These are phyloP conservation scores for Gnaphalium uliginosum DNA, from an alignment of 129 eudicot species.

Conservation along the genomic window DNA sequence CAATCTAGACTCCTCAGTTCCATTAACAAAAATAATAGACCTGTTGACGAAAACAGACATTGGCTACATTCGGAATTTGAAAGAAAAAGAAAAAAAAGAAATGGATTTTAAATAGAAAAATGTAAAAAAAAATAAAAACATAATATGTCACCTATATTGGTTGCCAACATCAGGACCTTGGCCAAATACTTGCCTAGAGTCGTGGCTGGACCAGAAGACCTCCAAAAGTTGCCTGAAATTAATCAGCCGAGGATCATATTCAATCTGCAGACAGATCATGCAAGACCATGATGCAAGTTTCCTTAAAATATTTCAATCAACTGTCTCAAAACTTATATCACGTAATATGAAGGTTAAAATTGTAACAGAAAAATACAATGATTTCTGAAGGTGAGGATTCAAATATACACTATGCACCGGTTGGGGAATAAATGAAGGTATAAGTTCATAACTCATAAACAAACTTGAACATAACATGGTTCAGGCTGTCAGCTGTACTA, in stretches of 20 bases:
- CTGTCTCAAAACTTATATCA: neutral
- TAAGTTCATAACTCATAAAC: neutral
- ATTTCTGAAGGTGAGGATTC: constrained; percentile 10
- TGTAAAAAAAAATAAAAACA: neutral
- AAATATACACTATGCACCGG: neutral
- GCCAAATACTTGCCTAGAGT: constrained; percentile 95
- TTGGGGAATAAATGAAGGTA: neutral
- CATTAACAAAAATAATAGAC: constrained; percentile 86
- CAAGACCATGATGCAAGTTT: constrained; percentile 37
- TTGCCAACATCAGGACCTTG: constrained; percentile 99
- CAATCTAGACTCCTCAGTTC: constrained; percentile 85
- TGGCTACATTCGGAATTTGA: neutral
- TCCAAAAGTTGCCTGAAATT: constrained; percentile 89
- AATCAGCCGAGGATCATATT: constrained; percentile 84
- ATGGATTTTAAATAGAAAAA: neutral
- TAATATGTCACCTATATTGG: constrained; percentile 69
- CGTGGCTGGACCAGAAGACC: constrained; percentile 96
- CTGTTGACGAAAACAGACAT: constrained; percentile 40
- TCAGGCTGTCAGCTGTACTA: no score
- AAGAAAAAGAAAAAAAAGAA: neutral
- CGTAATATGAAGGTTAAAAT: constrained; percentile 1
- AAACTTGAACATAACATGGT: no score
- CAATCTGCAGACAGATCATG: constrained; percentile 57
- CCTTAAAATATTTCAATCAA: constrained; percentile 3
- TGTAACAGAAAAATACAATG: neutral